Conservation (phyloP, 345 rosid species). For the Psidium guajava region DNA sequence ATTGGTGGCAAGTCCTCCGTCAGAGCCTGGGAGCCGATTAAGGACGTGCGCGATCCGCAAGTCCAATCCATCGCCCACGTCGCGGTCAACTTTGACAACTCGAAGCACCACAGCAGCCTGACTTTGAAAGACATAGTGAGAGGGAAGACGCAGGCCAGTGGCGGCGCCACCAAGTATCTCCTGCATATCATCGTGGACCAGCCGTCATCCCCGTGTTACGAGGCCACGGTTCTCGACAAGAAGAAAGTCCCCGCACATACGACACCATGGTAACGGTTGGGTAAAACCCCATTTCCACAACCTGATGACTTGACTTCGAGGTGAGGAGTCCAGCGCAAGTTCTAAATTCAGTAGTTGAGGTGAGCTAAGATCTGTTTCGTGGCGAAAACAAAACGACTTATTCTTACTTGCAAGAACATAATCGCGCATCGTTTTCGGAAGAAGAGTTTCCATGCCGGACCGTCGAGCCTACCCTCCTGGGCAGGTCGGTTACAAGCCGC, state of each 20-base stretch:
- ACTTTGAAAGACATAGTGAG: neutral
- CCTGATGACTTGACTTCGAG: neutral
- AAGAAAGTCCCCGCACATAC: neutral
- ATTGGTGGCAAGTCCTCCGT: fast-evolving
- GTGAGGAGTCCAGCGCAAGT: neutral
- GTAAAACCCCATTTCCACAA: neutral
- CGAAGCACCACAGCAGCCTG: neutral
- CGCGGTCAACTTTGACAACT: neutral
- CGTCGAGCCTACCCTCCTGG: no score
- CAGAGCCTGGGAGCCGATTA: neutral
- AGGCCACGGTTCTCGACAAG: neutral
- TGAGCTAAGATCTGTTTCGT: no score
- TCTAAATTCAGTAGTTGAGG: no score
- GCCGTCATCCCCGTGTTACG: neutral
- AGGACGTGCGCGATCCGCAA: neutral
- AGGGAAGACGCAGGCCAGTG: neutral
- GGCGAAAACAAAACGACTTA: no score
- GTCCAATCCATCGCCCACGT: neutral
- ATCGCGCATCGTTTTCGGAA: no score
- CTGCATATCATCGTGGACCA: neutral
- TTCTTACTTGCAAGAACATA: no score
- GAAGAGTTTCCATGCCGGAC: no score
- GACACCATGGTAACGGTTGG: neutral
- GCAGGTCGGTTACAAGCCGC: no score
- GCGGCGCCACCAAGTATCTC: neutral